A percentile compares a stretch with the other conserved stretches of the same genome.
Conservation (phyloP, 1,139 yeast genomes). For the Scheffersomyces cryptocercus region DNA sequence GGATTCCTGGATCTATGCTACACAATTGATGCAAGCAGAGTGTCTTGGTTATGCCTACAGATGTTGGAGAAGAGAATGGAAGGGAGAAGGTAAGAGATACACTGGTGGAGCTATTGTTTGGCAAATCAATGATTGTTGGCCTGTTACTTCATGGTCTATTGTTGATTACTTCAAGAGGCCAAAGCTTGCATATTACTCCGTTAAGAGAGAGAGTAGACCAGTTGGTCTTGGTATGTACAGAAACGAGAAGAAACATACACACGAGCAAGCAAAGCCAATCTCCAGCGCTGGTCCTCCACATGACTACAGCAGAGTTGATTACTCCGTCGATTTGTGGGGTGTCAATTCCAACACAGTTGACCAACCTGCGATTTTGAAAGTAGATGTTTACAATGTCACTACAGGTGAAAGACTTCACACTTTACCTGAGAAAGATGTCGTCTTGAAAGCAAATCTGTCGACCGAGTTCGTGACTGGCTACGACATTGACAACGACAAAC, state of each 20-base stretch:
- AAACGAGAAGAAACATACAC: constrained; percentile 18
- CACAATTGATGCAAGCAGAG: constrained; percentile 53
- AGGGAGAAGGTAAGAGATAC: constrained; percentile 18
- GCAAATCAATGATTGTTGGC: constrained; percentile 58
- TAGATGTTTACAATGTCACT: constrained; percentile 30
- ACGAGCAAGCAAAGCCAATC: constrained; percentile 10
- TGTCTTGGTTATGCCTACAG: constrained; percentile 48
- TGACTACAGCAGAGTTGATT: constrained; percentile 22
- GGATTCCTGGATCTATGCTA: constrained; percentile 45
- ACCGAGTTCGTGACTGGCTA: constrained; percentile 27
- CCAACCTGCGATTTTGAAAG: constrained; percentile 22
- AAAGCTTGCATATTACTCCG: constrained; percentile 46
- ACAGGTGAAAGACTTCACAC: constrained; percentile 26
- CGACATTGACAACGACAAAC: constrained; percentile 15
- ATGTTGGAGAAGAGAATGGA: constrained; percentile 50
- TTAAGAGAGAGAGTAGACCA: constrained; percentile 43
- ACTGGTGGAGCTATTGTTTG: constrained; percentile 49
- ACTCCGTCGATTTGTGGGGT: constrained; percentile 43
- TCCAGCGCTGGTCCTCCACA: constrained; percentile 9
- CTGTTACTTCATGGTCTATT: constrained; percentile 49
- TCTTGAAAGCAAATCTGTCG: constrained; percentile 31
- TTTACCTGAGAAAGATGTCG: constrained; percentile 15
- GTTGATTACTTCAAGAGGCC: constrained; percentile 41
- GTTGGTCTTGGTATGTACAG: constrained; percentile 38
- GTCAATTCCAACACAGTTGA: constrained; percentile 29